A percentile compares a stretch with the other conserved stretches of the same genome.
Conservation (phyloP, 1,139 yeast species). For the Debaryomyces sp. region DNA sequence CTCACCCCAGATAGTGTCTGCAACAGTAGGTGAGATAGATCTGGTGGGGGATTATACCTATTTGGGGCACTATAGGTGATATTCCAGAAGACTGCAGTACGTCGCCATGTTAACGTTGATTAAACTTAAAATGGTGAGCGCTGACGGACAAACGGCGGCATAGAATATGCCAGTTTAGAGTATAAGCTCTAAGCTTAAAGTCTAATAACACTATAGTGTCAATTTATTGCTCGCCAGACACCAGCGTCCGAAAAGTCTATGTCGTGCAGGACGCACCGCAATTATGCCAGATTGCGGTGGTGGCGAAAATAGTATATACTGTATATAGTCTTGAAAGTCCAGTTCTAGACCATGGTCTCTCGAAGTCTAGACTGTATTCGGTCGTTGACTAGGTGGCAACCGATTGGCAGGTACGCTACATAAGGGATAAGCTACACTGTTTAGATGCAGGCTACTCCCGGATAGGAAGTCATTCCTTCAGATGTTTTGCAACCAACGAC, state of each 20-base stretch:
- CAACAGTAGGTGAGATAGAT: neutral
- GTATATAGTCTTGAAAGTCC: neutral
- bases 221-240: too few species aligned
- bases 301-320: neutral
- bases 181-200: neutral
- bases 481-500: neutral
- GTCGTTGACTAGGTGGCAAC: neutral
- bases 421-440: neutral
- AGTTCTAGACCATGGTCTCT: neutral
- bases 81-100: neutral
- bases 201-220: neutral
- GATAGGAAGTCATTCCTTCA: neutral
- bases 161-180: neutral
- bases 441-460: neutral
- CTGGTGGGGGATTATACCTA: neutral
- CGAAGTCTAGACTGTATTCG: neutral
- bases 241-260: too few species aligned
- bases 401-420: neutral
- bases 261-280: neutral
- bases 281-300: neutral
- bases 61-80: neutral
- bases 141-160: neutral
- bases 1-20: neutral
- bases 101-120: neutral
- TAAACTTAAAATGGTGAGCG: neutral